Base-by-base conservation (phyloP, 768 basidiomycete genomes). In the Naematelia aurantialba region DNA sequence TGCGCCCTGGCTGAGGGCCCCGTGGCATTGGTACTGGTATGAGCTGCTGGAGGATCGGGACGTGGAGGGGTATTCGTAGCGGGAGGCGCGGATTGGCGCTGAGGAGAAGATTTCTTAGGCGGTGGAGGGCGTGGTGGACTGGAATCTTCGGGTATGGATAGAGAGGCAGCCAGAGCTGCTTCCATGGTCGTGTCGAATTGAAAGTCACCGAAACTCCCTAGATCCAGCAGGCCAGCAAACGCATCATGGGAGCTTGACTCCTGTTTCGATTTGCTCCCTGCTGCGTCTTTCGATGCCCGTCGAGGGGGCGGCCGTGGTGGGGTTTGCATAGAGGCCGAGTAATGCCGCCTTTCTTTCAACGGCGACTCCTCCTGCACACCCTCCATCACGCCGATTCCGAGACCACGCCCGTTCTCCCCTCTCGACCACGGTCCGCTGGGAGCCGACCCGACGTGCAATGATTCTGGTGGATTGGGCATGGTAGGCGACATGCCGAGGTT, bases 301-400 rank as follows among this genome's bases (percentile, higher is more conserved):
- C 34, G 34, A 39, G 17, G 8, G 17, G 34, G 17, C 34, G 34
- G 34, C 17, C 34, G 34, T 8, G 34, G 34, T 39, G 34, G 34
- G 34, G 34, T 8, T 17, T 39, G 8, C 34, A 39, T 8, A 39
- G 34, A 39, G 34, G 34, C 34, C 17, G 34, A 39, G 17, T 39
- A 39, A 39, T 39, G 34, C 17, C 34, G 34, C 17, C 34, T 39
- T 8, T 42, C 39, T 47, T 58, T 53, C 22, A n/a, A 29, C 24
- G 58, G 59, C 55, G 57, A 52, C 45, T 64, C 71, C 52, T 83
- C 84, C 60, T 83, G 82, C 49, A 84, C 84, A 26, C 62, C 66
- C 26, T 78, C 75, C 31, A 61, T 55, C 65, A 62, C 58, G 12
- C 73, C 76, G 59, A 60, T 67, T 30, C 72, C 77, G 59, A 67